phyloP scores from a whole-genome alignment of 441 rosid genomes.

The Gossypium aridum region DNA sequence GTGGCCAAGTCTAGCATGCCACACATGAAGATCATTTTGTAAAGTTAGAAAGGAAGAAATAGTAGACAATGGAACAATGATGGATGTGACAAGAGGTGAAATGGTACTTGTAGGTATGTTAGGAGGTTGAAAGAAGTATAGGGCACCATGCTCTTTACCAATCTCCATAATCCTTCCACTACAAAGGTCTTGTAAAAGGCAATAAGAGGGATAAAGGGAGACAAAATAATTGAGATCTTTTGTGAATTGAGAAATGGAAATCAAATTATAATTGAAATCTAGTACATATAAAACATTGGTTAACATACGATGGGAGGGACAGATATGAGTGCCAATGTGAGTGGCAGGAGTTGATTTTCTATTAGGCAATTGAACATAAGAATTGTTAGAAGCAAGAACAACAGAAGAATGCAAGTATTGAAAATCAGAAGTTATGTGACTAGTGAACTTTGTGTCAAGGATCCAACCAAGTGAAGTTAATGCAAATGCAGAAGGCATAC shows the following conservation, averaged over 20 bases:
- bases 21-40: neutral
- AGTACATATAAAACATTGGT: neutral
- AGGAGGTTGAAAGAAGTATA: too few species aligned
- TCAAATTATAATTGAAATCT: too few species aligned
- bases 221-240: neutral
- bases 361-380: neutral
- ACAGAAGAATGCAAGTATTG: neutral
- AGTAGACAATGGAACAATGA: too few species aligned
- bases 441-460: neutral
- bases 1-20: neutral
- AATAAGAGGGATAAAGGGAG: neutral
- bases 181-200: neutral
- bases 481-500: too few species aligned
- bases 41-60: neutral
- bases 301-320: too few species aligned
- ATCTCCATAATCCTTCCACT: neutral
- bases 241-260: neutral
- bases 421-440: neutral
- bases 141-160: neutral
- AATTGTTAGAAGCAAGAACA: too few species aligned
- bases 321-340: neutral
- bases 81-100: neutral
- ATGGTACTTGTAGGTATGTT: neutral
- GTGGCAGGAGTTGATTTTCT: neutral
- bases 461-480: neutral